Evolutionary conservation across 441 rosid species (phyloP), one percentile per base, ranked within the genome.

Genomic region (Rhodomyrtus psidioides): DNA sequence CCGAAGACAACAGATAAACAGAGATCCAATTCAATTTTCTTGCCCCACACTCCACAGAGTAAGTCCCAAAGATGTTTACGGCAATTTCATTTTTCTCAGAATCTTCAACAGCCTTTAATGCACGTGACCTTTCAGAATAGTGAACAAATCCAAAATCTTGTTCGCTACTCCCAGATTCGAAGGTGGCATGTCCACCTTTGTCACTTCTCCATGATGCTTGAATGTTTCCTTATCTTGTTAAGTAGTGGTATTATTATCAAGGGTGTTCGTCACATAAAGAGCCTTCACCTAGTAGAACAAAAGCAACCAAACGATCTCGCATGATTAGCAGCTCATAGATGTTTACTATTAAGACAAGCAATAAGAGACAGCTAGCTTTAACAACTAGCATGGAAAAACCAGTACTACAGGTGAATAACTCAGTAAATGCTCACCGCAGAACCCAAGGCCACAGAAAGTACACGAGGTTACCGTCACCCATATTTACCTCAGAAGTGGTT

Each of bases 141-240:
- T 97, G 99, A 87, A 97, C 92, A 83, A 95, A 97, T 30, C 99
- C 99, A 93, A 97, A 97, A 91, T 97, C 99, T 59, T 96, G 92
- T 86, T 83, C 81, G 86, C 82, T 96, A 79, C 83, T 96, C 83
- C 99, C 99, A 83, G 96, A 94, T 86, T 95, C 51, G 98, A 97
- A 88, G 98, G 99, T 39, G 98, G 99, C 91, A 92, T 96, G 88
- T 95, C 99, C 83, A 96, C 96, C 90, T 97, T 97, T 34, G 93
- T 95, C 88, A 96, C 97, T 86, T 97, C 98, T 44, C 99, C 98
- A 85, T 96, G 99, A 62, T 89, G 94, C 88, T 92, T 97, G 86
- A 97, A 97, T 84, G 95, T 87, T 86, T 94, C 98, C 89, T 97
- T 97, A 70, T 96, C 90, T 86, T 93, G 92, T 87, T 95, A 97